These are phyloP conservation scores for Silene vulgaris DNA, from an alignment of 179 eudicot species.

Conservation along the genomic window DNA sequence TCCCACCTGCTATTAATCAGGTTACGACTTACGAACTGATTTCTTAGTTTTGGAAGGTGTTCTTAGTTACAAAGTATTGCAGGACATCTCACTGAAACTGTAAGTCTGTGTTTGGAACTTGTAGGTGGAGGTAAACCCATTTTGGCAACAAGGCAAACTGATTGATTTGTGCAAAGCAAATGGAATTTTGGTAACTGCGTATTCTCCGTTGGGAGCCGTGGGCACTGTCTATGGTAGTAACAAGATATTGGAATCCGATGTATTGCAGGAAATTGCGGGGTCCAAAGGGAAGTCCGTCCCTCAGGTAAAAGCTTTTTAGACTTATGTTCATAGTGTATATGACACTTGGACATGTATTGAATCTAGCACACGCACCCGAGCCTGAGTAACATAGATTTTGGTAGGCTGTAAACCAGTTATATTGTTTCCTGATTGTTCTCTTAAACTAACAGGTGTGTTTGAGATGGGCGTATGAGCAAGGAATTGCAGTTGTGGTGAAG, in stretches of 20 bases:
- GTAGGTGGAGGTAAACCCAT: conserved; percentile 62
- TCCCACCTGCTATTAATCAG: conserved; percentile 74
- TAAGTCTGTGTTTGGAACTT: conserved; percentile 12
- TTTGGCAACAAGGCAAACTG: conserved; percentile 65
- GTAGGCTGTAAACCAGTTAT: too few species aligned
- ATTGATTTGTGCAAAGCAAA: conserved; percentile 42
- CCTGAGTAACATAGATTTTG: conserved; percentile 32
- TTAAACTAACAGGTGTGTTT: conserved; percentile 31
- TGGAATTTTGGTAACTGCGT: conserved; percentile 45
- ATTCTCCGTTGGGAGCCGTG: conserved; percentile 51
- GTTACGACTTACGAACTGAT: conserved; percentile 37
- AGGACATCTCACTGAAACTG: neutral
- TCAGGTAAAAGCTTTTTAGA: conserved; percentile 26
- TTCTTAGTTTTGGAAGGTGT: neutral
- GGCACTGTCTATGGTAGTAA: conserved; percentile 33
- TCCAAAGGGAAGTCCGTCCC: conserved; percentile 28
- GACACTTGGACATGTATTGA: too few species aligned
- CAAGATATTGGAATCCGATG: conserved; percentile 38
- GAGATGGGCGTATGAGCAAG: conserved; percentile 57
- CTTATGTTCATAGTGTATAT: neutral
- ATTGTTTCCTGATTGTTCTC: neutral
- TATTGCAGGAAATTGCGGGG: conserved; percentile 27
- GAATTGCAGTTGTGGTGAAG: conserved; percentile 44
- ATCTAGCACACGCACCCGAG: too few species aligned
- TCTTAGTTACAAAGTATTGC: neutral